These are phyloP conservation scores for Yarrowia osloensis DNA, from an alignment of 805 yeast species.

Conservation along the genomic window DNA sequence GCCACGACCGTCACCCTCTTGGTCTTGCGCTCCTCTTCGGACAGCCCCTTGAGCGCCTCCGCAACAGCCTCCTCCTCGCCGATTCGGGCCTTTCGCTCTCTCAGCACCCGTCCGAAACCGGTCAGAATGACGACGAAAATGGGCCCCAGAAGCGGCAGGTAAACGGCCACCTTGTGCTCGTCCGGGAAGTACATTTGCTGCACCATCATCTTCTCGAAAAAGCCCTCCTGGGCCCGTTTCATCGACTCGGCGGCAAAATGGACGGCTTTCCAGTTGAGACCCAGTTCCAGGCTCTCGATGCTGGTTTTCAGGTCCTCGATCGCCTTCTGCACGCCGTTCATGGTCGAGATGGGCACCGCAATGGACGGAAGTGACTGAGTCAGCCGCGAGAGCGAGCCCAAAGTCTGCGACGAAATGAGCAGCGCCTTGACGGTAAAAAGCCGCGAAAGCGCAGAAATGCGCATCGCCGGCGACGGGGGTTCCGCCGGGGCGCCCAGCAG, in stretches of 20 bases:
- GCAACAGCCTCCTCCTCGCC: background rate
- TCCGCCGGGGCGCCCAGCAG: slow-evolving; percentile 66
- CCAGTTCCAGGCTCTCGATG: slow-evolving; percentile 40
- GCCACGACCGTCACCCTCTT: background rate
- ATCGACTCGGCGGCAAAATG: slow-evolving; percentile 55
- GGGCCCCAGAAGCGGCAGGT: slow-evolving; percentile 88
- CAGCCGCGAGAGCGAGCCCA: slow-evolving; percentile 70
- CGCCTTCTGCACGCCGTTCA: slow-evolving; percentile 56
- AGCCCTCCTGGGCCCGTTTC: slow-evolving; percentile 67
- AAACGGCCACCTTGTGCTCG: slow-evolving; percentile 93
- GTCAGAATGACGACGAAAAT: slow-evolving; percentile 58
- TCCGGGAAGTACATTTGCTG: slow-evolving; percentile 94
- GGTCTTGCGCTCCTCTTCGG: background rate
- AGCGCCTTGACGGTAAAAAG: slow-evolving; percentile 60
- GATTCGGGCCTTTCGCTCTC: slow-evolving; percentile 34
- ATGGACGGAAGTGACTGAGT: slow-evolving; percentile 71
- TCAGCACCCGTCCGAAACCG: slow-evolving; percentile 40
- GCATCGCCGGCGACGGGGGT: slow-evolving; percentile 60
- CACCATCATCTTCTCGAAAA: slow-evolving; percentile 92
- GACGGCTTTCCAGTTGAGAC: slow-evolving; percentile 47
- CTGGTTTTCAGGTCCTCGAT: slow-evolving; percentile 49
- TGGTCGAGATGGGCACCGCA: slow-evolving; percentile 77
- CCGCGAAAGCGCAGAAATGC: slow-evolving; percentile 69
- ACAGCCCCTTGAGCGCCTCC: background rate
- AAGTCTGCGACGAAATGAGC: slow-evolving; percentile 62